Evolutionary conservation across 257 asterid species (phyloP), one percentile per base, ranked within the genome.

Genomic region (Agastache rugosa): DNA sequence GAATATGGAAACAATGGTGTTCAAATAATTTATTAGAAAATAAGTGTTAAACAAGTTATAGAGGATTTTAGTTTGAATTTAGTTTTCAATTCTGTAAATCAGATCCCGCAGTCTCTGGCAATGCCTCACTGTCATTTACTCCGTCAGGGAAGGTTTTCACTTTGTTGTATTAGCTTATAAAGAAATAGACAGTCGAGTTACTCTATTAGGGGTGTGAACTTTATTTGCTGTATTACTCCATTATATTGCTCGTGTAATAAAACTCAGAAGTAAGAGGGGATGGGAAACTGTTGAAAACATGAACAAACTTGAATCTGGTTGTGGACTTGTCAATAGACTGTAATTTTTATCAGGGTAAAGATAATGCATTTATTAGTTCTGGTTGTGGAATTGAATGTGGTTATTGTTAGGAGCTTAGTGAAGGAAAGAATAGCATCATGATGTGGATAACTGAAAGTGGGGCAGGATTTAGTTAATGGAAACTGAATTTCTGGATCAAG

Each of bases 281-380:
- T 31, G 19, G 34, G 17, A 0, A 55, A 7, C 23, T 16, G 55
- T 47, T 20, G 39, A 63, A 29, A 55, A 60, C 16, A 17, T 45
- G n/a, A 67, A 58, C 80, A 58, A 14, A 17, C 62, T 35, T n/a
- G 31, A 51, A 68, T 47, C 27, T 20, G 27, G 74, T 59, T 67
- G 16, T 68, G 27, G 16, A 34, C 55, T 48, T 35, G 65, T 22
- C 47, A 25, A 35, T 15, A 20, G 75, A 45, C 37, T 72, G 50
- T 58, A 58, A 0, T 0, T 35, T 0, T 2, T 2, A 37, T 37
- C 11, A 55, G 14, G 34, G 31, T 19, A 6, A 53, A 39, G 56
- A 35, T 42, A 56, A n/a, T 63, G 65, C 20, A 37, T 34, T 63
- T 44, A n/a, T 45, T 72, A 47, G 53, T 72, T 47, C 11, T 15